These are phyloP conservation scores for Aspergillus sclerotiicarbonarius DNA, from an alignment of 495 filamentous ascomycete genomes.

Conservation along the genomic window DNA sequence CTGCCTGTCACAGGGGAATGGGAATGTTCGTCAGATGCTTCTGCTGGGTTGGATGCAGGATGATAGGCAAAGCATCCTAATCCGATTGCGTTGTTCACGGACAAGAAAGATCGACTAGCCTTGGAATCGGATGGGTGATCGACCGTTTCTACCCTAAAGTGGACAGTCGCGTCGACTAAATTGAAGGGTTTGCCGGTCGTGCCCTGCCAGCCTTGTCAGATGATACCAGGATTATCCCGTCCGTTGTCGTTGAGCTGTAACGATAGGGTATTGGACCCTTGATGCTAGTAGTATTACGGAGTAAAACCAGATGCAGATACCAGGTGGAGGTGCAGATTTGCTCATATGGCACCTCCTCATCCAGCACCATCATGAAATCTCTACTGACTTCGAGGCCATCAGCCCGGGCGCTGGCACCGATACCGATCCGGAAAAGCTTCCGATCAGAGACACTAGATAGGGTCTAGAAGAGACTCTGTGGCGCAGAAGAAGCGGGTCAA, in stretches of 20 bases:
- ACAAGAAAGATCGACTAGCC: background rate
- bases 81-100: background rate
- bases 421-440: constrained; percentile 1
- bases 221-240: constrained; percentile 14
- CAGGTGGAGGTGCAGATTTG: background rate
- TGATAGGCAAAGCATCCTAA: constrained; percentile 5
- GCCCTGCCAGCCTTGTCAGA: constrained; percentile 24
- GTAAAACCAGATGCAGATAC: background rate
- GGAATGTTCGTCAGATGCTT: background rate
- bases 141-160: constrained; percentile 13
- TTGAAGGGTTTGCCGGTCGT: constrained; percentile 3
- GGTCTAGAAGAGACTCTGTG: background rate
- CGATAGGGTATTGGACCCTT: constrained; percentile 8
- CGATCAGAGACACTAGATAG: background rate
- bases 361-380: background rate
- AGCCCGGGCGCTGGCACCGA: background rate
- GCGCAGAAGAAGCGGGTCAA: background rate
- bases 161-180: constrained; percentile 11
- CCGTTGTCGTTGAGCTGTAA: background rate
- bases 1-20: background rate
- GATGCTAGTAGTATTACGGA: background rate
- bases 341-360: background rate
- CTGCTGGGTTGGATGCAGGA: constrained; percentile 1
- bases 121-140: constrained; percentile 12
- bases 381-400: background rate